phyloP scores from a whole-genome alignment of 805 yeast species.

The Schwanniomyces sp. region DNA sequence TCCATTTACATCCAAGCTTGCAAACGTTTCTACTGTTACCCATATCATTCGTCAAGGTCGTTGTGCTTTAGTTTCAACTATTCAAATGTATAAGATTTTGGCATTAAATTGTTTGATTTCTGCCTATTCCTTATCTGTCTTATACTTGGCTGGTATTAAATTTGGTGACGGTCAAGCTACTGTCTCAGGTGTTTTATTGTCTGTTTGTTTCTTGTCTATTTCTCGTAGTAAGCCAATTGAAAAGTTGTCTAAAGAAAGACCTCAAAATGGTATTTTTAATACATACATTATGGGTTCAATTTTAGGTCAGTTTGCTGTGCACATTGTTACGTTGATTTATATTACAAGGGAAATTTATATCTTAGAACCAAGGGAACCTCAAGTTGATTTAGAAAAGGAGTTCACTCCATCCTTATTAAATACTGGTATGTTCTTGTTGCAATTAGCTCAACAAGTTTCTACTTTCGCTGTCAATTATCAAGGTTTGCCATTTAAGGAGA shows the following conservation, averaged over 20 bases:
- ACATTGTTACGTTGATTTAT: slow-evolving; percentile 77
- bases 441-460: slow-evolving; percentile 93
- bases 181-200: slow-evolving; percentile 85
- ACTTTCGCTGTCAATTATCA: slow-evolving; percentile 97
- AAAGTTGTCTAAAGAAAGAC: slow-evolving; percentile 88
- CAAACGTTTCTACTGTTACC: slow-evolving; percentile 89
- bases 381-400: slow-evolving; percentile 83
- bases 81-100: slow-evolving; percentile 97
- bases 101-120: slow-evolving; percentile 96
- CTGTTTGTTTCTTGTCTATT: slow-evolving; percentile 92
- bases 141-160: slow-evolving; percentile 95
- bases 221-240: slow-evolving; percentile 92
- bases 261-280: slow-evolving; percentile 96
- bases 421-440: slow-evolving; percentile 93
- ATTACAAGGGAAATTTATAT: slow-evolving; percentile 80
- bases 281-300: slow-evolving; percentile 96
- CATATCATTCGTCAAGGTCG: slow-evolving; percentile 97
- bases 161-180: slow-evolving; percentile 99
- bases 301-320: slow-evolving; percentile 93
- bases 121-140: slow-evolving; percentile 91
- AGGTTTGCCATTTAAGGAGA: slow-evolving; percentile 95
- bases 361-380: slow-evolving; percentile 90
- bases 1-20: slow-evolving; percentile 92
- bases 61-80: slow-evolving; percentile 94
- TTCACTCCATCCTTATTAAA: slow-evolving; percentile 89